Evolutionary conservation across 129 eudicot genomes (phyloP).

Genomic region (Flaveria trinervia): DNA sequence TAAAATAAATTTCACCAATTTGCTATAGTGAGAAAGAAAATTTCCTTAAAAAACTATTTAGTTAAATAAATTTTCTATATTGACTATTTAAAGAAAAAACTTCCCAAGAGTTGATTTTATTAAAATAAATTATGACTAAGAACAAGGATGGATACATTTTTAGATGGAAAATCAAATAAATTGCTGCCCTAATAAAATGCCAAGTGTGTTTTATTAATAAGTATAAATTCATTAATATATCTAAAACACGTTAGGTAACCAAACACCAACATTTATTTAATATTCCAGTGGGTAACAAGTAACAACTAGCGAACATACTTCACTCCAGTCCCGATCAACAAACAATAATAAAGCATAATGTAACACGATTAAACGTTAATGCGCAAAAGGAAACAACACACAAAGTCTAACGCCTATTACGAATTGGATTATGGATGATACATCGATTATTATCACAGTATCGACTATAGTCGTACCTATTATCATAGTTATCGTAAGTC

Average conservation of each 20-base stretch:
- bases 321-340: neutral
- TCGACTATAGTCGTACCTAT: neutral
- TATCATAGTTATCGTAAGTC: neutral
- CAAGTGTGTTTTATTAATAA: too few relatives aligned
- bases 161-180: too few relatives aligned
- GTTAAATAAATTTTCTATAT: too few relatives aligned
- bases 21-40: too few relatives aligned
- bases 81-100: too few relatives aligned
- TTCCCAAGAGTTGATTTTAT: too few relatives aligned
- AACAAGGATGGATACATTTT: too few relatives aligned
- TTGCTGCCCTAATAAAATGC: too few relatives aligned
- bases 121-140: too few relatives aligned
- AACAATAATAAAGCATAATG: neutral
- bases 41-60: too few relatives aligned
- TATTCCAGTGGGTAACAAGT: neutral
- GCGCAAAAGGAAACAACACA: neutral
- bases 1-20: too few relatives aligned
- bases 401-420: neutral
- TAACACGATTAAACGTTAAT: neutral
- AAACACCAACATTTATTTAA: neutral
- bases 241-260: neutral
- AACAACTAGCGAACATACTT: neutral
- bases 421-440: neutral
- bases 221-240: neutral
- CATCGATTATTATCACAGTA: neutral